Base-by-base conservation (phyloP, 257 asterid species). In the Buddleja alternifolia region DNA sequence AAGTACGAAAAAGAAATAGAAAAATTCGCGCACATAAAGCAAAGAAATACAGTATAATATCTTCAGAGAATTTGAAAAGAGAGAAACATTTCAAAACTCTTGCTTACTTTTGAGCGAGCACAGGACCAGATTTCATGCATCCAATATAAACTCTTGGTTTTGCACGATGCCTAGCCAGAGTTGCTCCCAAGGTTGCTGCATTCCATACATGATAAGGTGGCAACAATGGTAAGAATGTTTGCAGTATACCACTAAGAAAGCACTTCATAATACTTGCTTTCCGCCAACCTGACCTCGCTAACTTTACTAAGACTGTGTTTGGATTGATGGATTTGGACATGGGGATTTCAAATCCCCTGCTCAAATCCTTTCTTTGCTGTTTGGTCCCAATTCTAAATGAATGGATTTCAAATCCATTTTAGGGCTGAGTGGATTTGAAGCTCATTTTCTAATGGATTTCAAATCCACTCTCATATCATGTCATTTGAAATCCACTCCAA, bases 111-210 rank as follows among this genome's bases (percentile, higher is more conserved):
- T 87, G 96, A 67, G 96, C 86, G 60, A 92, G 87, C 78, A 89
- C 95, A 0, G 96, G 96, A 64, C 96, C 97, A 24, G 97, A 92
- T 81, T 92, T 92, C 97, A 92, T 89, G 90, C 97, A 92, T 46
- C 97, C 96, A 47, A 92, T 87, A 73, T 89, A 92, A 53, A 92
- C 89, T 78, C 96, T 73, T 6, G 93, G 89, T 76, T 85, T 89
- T 7, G 86, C 84, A 67, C 83, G 96, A 70, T 89, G 90, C 64
- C 97, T 85, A 63, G 86, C 83, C 58, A 90, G 85, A 71, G 95
- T 90, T 72, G 88, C 80, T 72, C 89, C 96, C 32, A 88, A 80
- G 8, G 95, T 87, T 63, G 95, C 97, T 90, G 86, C 78, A 71
- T 59, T 69, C 8, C 10, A 58, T 55, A 58, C 14, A 64, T 57